phyloP scores from a whole-genome alignment of 768 basidiomycete species.

The Russula griseocarnosa region DNA sequence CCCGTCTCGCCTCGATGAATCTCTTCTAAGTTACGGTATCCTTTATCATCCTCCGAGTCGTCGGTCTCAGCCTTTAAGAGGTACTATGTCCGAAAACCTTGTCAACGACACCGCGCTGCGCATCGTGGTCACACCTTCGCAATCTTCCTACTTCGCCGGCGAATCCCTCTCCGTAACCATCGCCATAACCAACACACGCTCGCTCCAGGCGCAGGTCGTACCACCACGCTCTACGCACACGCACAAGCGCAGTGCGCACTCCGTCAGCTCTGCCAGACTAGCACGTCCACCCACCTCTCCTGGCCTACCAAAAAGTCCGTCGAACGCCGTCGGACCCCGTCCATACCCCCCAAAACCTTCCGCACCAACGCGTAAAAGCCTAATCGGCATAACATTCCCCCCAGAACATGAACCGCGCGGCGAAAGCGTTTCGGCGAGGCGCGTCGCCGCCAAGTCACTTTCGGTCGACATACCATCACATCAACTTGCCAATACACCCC shows the following conservation, averaged over 20 bases:
- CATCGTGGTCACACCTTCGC: slow-evolving; percentile 70
- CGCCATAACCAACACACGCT: slow-evolving; percentile 79
- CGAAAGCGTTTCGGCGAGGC: slow-evolving; percentile 24
- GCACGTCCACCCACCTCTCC: slow-evolving; percentile 82
- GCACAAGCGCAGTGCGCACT: slow-evolving; percentile 73
- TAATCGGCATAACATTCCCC: slow-evolving; percentile 45
- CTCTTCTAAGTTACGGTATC: not conserved
- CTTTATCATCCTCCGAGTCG: not conserved
- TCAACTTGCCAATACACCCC: slow-evolving; percentile 37
- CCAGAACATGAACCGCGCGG: slow-evolving; percentile 30
- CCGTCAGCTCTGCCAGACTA: slow-evolving; percentile 77
- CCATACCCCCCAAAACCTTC: slow-evolving; percentile 18
- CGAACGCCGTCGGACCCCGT: slow-evolving; percentile 38
- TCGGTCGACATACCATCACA: slow-evolving; percentile 58
- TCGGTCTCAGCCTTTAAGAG: not conserved
- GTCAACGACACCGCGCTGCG: slow-evolving; percentile 39
- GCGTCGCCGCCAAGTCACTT: slow-evolving; percentile 47
- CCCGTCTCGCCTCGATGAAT: not conserved
- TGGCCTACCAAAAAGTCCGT: slow-evolving; percentile 48
- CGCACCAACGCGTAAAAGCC: slow-evolving; percentile 42
- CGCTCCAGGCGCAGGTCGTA: slow-evolving; percentile 44
- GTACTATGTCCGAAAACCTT: slow-evolving; percentile 18
- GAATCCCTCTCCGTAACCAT: slow-evolving; percentile 82
- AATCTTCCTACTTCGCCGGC: slow-evolving; percentile 91
- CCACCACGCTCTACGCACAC: slow-evolving; percentile 34